phyloP scores from a whole-genome alignment of 2,329 filamentous ascomycete species.

The Talaromyces rugulosus region DNA sequence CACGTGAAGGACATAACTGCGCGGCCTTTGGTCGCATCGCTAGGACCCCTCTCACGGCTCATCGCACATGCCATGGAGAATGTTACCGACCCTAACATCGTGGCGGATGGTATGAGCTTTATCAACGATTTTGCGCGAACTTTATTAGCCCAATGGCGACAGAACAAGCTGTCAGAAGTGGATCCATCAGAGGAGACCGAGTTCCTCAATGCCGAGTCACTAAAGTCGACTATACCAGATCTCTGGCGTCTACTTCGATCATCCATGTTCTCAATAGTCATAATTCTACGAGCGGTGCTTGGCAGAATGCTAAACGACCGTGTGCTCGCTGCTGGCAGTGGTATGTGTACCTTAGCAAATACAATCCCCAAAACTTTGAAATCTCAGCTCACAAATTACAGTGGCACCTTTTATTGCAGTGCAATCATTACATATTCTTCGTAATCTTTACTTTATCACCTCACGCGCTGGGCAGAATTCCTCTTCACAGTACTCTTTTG shows the following conservation, averaged over 20 bases:
- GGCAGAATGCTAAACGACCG: constrained; percentile 60
- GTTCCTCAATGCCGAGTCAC: constrained; percentile 61
- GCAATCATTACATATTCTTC: constrained; percentile 68
- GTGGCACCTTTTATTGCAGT: constrained; percentile 64
- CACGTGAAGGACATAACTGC: constrained; percentile 54
- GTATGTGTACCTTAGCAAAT: constrained; percentile 32
- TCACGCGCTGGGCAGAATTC: constrained; percentile 66
- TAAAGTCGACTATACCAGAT: constrained; percentile 62
- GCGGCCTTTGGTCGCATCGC: constrained; percentile 55
- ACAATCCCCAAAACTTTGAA: constrained; percentile 3
- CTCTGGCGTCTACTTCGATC: constrained; percentile 74
- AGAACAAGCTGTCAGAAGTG: constrained; percentile 67
- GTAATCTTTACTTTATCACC: constrained; percentile 78
- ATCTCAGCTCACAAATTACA: constrained; percentile 15
- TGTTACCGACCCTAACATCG: constrained; percentile 41
- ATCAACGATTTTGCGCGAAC: constrained; percentile 64
- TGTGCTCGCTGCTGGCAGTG: constrained; percentile 49
- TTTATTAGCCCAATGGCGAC: constrained; percentile 68
- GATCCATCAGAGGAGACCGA: constrained; percentile 63
- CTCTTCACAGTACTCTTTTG: constrained; percentile 82
- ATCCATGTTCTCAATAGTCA: constrained; percentile 69
- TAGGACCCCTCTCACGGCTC: constrained; percentile 61
- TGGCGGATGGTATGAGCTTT: constrained; percentile 51
- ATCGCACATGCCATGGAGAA: constrained; percentile 60
- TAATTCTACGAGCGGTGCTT: constrained; percentile 69